phyloP scores from a whole-genome alignment of 495 filamentous ascomycete species.

The Penicillium chermesinum region DNA sequence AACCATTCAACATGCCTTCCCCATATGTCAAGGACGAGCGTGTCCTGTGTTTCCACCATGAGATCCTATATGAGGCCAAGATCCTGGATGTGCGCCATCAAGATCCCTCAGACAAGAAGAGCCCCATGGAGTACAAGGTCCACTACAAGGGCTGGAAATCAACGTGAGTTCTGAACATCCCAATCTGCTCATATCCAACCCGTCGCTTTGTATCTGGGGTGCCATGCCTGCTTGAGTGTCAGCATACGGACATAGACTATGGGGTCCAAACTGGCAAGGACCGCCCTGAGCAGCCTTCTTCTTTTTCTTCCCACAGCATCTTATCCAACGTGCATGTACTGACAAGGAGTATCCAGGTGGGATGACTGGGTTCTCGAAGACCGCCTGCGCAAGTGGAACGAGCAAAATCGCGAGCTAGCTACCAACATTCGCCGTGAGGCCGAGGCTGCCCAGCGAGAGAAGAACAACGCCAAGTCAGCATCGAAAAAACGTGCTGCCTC shows the following conservation, averaged over 20 bases:
- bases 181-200: background rate
- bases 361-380: slow-evolving; percentile 98
- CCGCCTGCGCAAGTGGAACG: slow-evolving; percentile 86
- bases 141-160: slow-evolving; percentile 99
- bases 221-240: background rate
- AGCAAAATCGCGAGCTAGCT: slow-evolving; percentile 87
- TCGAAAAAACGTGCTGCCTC: slow-evolving; percentile 63
- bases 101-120: slow-evolving; percentile 65
- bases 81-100: slow-evolving; percentile 69
- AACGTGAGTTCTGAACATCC: slow-evolving; percentile 55
- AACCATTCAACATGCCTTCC: slow-evolving; percentile 54
- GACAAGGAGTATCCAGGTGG: slow-evolving; percentile 55
- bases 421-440: slow-evolving; percentile 41
- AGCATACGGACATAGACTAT: no score
- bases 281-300: no score
- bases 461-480: slow-evolving; percentile 34
- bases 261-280: no score
- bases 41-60: slow-evolving; percentile 94
- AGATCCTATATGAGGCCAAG: slow-evolving; percentile 95
- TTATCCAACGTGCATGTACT: slow-evolving; percentile 8
- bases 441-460: slow-evolving; percentile 35
- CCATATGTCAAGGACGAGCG: slow-evolving; percentile 84
- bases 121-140: slow-evolving; percentile 76
- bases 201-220: background rate
- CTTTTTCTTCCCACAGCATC: background rate